phyloP scores from a whole-genome alignment of 2,329 filamentous ascomycete species.

The Venturia pyrina region DNA sequence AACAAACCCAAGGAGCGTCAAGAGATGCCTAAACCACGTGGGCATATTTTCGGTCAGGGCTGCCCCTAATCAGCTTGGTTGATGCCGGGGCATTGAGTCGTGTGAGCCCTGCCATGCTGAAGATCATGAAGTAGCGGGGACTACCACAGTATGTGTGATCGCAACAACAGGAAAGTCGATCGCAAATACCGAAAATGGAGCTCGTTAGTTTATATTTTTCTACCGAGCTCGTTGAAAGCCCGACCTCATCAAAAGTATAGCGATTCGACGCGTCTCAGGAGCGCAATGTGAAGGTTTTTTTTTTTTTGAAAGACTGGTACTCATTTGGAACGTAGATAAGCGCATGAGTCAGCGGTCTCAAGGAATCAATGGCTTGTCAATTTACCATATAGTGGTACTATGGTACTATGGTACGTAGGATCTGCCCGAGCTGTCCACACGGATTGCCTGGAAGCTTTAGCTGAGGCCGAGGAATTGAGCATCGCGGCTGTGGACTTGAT shows the following conservation, averaged over 20 bases:
- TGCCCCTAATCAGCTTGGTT: not conserved
- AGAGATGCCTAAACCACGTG: not conserved
- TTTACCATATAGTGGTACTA: not conserved
- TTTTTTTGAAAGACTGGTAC: too few relatives aligned
- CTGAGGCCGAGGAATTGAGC: not conserved
- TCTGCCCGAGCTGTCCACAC: not conserved
- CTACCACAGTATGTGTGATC: too few relatives aligned
- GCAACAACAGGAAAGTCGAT: too few relatives aligned
- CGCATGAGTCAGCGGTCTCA: not conserved
- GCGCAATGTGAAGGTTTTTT: too few relatives aligned
- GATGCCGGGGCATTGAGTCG: not conserved
- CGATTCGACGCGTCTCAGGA: too few relatives aligned
- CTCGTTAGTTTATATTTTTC: too few relatives aligned
- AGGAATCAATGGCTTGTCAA: not conserved
- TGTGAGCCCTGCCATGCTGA: not conserved
- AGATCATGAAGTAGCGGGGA: too few relatives aligned
- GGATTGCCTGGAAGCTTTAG: not conserved
- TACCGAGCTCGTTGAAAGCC: too few relatives aligned
- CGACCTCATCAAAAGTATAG: too few relatives aligned
- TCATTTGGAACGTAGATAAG: too few relatives aligned
- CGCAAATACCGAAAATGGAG: too few relatives aligned
- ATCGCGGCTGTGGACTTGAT: not conserved
- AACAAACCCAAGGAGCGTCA: not conserved
- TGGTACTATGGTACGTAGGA: not conserved
- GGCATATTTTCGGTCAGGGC: too few relatives aligned